These are phyloP conservation scores for Eutrema salsugineum DNA, from an alignment of 441 rosid species.

Conservation along the genomic window DNA sequence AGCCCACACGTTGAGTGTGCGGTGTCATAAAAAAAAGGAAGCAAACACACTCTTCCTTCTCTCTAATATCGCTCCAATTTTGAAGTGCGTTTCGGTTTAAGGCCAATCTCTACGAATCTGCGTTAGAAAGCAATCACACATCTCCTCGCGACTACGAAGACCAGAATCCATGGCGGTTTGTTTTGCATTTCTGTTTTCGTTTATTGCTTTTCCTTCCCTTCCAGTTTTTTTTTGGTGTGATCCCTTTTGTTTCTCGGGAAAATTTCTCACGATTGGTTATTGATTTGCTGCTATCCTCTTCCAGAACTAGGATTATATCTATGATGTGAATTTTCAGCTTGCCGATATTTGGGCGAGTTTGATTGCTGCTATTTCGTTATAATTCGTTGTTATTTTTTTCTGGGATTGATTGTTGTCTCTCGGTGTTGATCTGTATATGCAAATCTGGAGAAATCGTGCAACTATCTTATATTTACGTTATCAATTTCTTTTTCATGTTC, in stretches of 20 bases:
- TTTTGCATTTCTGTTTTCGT: not conserved
- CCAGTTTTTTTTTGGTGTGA: not conserved
- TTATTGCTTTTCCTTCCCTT: not conserved
- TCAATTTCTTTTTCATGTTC: not conserved
- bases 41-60: constrained; percentile 2
- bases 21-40: constrained; percentile 15
- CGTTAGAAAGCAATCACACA: not conserved
- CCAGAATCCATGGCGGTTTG: constrained; percentile 34
- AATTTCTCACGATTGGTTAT: not conserved
- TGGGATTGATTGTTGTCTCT: constrained; percentile 5
- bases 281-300: not conserved
- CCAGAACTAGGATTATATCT: not conserved
- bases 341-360: not conserved
- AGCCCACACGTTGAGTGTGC: constrained; percentile 26
- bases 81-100: not conserved
- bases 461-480: not conserved
- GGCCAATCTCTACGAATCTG: constrained; percentile 11
- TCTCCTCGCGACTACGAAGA: constrained; percentile 10
- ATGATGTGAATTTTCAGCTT: not conserved
- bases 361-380: not conserved
- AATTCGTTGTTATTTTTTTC: not conserved
- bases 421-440: not conserved
- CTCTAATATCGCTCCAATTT: constrained; percentile 1
- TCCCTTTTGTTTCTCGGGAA: not conserved
- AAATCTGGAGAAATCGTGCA: not conserved